A percentile compares a stretch with the other conserved stretches of the same genome.
These are phyloP conservation scores for Lathyrus aphaca DNA, from an alignment of 306 rosid species.

Conservation along the genomic window DNA sequence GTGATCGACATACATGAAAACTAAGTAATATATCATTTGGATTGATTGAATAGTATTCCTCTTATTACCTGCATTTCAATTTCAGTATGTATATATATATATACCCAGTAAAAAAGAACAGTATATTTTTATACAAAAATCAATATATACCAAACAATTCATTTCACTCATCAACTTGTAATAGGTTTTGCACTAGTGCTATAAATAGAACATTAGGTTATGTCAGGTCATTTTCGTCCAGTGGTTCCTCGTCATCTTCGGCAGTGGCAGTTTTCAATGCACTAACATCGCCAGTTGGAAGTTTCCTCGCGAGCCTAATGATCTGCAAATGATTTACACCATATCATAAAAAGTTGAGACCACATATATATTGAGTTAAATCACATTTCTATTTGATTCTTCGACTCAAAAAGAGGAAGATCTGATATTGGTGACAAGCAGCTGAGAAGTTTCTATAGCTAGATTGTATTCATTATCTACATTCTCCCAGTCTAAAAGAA, in stretches of 20 bases:
- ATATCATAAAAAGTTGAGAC: slow-evolving; percentile 18
- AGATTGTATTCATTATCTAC: slow-evolving; percentile 12
- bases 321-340: slow-evolving; percentile 58
- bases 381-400: slow-evolving; percentile 2
- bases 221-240: slow-evolving; percentile 91
- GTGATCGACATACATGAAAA: no score
- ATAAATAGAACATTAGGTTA: slow-evolving; percentile 31
- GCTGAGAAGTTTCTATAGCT: slow-evolving; percentile 16
- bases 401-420: background rate
- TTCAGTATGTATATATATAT: slow-evolving; percentile 2
- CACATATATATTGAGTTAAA: slow-evolving; percentile 1
- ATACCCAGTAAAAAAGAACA: slow-evolving; percentile 12
- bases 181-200: slow-evolving; percentile 24
- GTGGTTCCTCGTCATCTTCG: slow-evolving; percentile 57
- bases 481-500: background rate
- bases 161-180: slow-evolving; percentile 18
- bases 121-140: slow-evolving; percentile 26
- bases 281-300: slow-evolving; percentile 86
- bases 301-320: slow-evolving; percentile 84
- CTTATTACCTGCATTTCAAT: slow-evolving; percentile 8
- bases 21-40: background rate
- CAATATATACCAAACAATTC: slow-evolving; percentile 33
- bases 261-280: slow-evolving; percentile 48
- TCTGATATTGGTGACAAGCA: background rate
- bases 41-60: slow-evolving; percentile 1